These are phyloP conservation scores for Cladorrhinum samala DNA, from an alignment of 495 filamentous ascomycete species.

Conservation along the genomic window DNA sequence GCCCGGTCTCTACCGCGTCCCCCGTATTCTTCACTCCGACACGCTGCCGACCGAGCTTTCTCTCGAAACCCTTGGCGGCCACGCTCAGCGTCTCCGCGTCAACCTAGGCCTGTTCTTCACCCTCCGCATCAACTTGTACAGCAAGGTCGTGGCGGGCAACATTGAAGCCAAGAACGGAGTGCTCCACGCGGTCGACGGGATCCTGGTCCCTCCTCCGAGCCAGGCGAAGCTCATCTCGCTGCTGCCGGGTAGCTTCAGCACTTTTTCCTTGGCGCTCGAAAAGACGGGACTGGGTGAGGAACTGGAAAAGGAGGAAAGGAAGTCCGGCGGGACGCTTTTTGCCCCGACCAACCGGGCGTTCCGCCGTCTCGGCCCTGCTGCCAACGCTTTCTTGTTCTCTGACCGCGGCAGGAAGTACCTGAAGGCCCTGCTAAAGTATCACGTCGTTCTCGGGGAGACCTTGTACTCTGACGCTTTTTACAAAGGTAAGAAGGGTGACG, in stretches of 20 bases:
- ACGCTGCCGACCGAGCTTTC: conserved; percentile 66
- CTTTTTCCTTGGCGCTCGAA: conserved; percentile 61
- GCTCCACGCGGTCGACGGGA: conserved; percentile 65
- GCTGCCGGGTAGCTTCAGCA: conserved; percentile 68
- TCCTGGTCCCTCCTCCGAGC: conserved; percentile 68
- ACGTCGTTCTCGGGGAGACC: conserved; percentile 66
- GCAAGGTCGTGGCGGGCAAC: conserved; percentile 56
- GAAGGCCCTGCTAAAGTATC: conserved; percentile 69
- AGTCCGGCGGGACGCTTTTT: conserved; percentile 57
- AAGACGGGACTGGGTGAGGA: conserved; percentile 58
- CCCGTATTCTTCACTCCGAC: conserved; percentile 50
- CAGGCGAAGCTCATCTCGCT: conserved; percentile 55
- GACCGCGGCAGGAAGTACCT: conserved; percentile 62
- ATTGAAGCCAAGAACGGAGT: conserved; percentile 66
- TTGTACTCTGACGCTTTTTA: conserved; percentile 80
- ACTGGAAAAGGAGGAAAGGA: conserved; percentile 5
- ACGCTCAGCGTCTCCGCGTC: conserved; percentile 56
- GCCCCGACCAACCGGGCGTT: conserved; percentile 74
- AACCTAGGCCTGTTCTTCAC: conserved; percentile 46
- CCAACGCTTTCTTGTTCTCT: conserved; percentile 75
- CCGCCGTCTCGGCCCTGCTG: conserved; percentile 56
- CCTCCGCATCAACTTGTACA: conserved; percentile 67
- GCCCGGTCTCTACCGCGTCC: conserved; percentile 54
- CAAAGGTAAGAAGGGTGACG: conserved; percentile 23
- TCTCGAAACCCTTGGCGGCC: conserved; percentile 47